Base-by-base conservation (phyloP, 2,329 filamentous ascomycete genomes). In the Arthroderma sp. region DNA sequence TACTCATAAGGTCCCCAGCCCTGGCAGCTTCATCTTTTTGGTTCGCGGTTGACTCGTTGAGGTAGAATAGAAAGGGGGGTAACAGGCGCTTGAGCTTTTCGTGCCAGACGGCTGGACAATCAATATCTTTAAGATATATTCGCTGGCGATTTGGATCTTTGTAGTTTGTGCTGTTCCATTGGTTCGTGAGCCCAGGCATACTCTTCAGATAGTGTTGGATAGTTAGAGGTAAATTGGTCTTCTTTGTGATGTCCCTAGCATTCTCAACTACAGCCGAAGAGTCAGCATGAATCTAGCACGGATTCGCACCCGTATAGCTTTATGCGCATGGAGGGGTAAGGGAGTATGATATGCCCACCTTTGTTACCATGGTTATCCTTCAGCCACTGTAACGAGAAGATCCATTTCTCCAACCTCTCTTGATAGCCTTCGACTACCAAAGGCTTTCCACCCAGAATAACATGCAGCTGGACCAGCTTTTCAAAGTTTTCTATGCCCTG, bases 101-200 rank as follows among this genome's bases (percentile, higher is more conserved):
- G 42, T 82, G 79, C 91, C 91, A 98, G 47, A 89, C 80, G 1
- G 74, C 68, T 0, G 91, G 91, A 54, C 88, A 95, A 61, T 98
- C 91, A 48, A 98, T 95, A 58, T 98, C 91, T 58, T 98, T 98
- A 27, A 96, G 68, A 60, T 98, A 98, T 1, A 96, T 77, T 8
- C 91, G 78, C 59, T 98, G 91, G 22, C 84, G 74, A 33, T 78
- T 76, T 49, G 85, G 78, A 51, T 93, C 83, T 48, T 80, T 80
- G 59, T 83, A 94, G 51, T 85, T 89, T 39, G 72, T 73, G 0
- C 77, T 69, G 6, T 73, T 82, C 70, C 86, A 94, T 59, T 94
- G 86, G 42, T 89, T 82, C 1, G 88, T 80, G 30, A 96, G 76
- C 52, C 83, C 78, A 36, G 77, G 75, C 82, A 96, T 83, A 42